These are phyloP conservation scores for Aspergillus tamarii DNA, from an alignment of 2,329 filamentous ascomycete genomes.

Conservation along the genomic window DNA sequence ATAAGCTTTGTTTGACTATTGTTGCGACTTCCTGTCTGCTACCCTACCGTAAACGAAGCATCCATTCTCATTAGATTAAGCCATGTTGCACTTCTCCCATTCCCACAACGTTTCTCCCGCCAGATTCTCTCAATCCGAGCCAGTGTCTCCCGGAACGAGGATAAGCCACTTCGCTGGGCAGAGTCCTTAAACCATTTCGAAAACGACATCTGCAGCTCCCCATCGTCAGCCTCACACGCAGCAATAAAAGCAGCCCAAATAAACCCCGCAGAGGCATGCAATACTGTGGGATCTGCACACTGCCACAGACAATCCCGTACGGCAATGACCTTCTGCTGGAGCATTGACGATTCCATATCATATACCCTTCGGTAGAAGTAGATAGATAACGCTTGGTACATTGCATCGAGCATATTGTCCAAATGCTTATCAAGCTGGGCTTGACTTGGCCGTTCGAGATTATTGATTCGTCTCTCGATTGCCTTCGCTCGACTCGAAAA, in stretches of 20 bases:
- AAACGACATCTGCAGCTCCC: neutral
- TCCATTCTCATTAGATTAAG: neutral
- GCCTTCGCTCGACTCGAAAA: neutral
- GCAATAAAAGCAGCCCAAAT: neutral
- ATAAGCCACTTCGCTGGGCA: neutral
- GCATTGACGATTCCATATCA: neutral
- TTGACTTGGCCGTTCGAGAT: neutral
- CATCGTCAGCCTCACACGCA: neutral
- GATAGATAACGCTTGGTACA: neutral
- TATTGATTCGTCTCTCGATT: neutral
- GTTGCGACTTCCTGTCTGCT: too few species aligned
- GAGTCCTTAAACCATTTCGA: neutral
- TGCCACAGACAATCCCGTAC: neutral
- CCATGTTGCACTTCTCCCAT: neutral
- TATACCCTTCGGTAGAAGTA: neutral
- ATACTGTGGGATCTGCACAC: neutral
- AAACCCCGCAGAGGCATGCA: neutral
- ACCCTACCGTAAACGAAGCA: neutral
- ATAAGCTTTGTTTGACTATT: neutral
- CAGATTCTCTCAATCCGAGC: neutral
- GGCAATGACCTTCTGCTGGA: neutral
- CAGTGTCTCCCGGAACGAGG: neutral
- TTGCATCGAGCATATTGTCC: neutral
- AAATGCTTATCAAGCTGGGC: neutral
- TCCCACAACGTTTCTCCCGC: neutral